Evolutionary conservation across 495 filamentous ascomycete genomes (phyloP).

Genomic region (Apodospora peruviana): DNA sequence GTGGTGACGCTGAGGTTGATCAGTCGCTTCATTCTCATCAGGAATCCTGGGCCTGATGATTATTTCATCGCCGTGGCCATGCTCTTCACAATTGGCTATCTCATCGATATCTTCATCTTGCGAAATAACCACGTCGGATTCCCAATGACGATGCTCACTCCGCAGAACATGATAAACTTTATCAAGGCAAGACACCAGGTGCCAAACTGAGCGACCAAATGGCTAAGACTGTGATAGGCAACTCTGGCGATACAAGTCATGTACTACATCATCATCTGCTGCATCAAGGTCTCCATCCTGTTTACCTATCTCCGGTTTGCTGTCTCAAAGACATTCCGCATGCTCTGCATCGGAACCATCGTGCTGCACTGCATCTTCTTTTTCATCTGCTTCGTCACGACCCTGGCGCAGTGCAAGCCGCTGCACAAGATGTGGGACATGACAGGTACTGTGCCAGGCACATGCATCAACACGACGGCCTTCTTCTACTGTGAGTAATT

Average conservation of each 20-base stretch:
- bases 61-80: slow-evolving; percentile 5
- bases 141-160: slow-evolving; percentile 21
- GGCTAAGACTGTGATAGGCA: too few relatives aligned
- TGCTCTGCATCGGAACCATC: slow-evolving; percentile 28
- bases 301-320: slow-evolving; percentile 43
- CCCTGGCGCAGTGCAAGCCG: slow-evolving; percentile 40
- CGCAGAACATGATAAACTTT: slow-evolving; percentile 24
- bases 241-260: slow-evolving; percentile 38
- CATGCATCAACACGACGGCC: slow-evolving; percentile 43
- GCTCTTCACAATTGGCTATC: slow-evolving; percentile 26
- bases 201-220: too few relatives aligned
- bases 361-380: slow-evolving; percentile 32
- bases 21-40: slow-evolving; percentile 7
- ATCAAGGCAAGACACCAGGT: slow-evolving; percentile 29
- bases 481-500: slow-evolving; percentile 43
- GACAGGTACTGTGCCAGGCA: slow-evolving; percentile 22
- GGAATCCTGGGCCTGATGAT: slow-evolving; percentile 6
- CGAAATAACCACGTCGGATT: slow-evolving; percentile 25
- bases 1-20: slow-evolving; percentile 5
- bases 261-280: slow-evolving; percentile 35
- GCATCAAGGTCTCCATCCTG: slow-evolving; percentile 44
- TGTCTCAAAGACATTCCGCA: slow-evolving; percentile 25
- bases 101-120: slow-evolving; percentile 23
- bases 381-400: slow-evolving; percentile 28
- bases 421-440: slow-evolving; percentile 43